A percentile compares a stretch with the other conserved stretches of the same genome.
phyloP scores from a whole-genome alignment of 768 basidiomycete genomes.

The Hypholoma fasciculare region DNA sequence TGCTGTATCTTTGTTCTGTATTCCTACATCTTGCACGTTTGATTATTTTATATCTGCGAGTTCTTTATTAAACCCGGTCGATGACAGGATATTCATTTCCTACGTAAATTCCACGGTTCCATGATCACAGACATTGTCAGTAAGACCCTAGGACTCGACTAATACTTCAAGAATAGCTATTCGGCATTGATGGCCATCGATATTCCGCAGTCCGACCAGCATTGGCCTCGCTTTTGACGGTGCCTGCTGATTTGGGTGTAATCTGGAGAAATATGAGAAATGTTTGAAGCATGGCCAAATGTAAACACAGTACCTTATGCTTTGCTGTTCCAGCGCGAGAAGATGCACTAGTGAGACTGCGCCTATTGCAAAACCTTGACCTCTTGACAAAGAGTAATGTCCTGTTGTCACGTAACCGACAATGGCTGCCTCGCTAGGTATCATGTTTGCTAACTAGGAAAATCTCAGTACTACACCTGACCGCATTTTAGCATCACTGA shows the following conservation, averaged over 20 bases:
- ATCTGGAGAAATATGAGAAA: slow-evolving; percentile 15
- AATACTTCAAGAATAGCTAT: slow-evolving; percentile 38
- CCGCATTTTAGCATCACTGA: slow-evolving; percentile 1
- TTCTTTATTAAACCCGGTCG: slow-evolving; percentile 8
- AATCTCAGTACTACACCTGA: not conserved
- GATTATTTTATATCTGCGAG: slow-evolving; percentile 1
- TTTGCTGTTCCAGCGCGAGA: slow-evolving; percentile 53
- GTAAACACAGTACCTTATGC: slow-evolving; percentile 27
- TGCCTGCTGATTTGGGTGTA: slow-evolving; percentile 26
- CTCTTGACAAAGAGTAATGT: slow-evolving; percentile 76
- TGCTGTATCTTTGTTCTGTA: not conserved
- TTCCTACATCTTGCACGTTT: not conserved
- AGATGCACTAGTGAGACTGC: slow-evolving; percentile 60
- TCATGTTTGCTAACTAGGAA: slow-evolving; percentile 44
- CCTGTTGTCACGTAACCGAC: slow-evolving; percentile 89
- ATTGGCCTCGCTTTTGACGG: slow-evolving; percentile 28
- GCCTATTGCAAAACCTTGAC: slow-evolving; percentile 77
- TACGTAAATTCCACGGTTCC: not conserved
- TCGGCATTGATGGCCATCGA: slow-evolving; percentile 54
- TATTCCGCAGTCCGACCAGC: slow-evolving; percentile 67
- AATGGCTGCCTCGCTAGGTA: slow-evolving; percentile 43
- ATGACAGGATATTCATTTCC: not conserved
- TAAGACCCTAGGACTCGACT: slow-evolving; percentile 10
- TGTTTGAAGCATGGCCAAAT: not conserved
- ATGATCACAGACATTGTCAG: not conserved